Evolutionary conservation across 1,284 basidiomycete species (phyloP), one percentile per base, ranked within the genome.

Genomic region (Pseudozyma sp.): DNA sequence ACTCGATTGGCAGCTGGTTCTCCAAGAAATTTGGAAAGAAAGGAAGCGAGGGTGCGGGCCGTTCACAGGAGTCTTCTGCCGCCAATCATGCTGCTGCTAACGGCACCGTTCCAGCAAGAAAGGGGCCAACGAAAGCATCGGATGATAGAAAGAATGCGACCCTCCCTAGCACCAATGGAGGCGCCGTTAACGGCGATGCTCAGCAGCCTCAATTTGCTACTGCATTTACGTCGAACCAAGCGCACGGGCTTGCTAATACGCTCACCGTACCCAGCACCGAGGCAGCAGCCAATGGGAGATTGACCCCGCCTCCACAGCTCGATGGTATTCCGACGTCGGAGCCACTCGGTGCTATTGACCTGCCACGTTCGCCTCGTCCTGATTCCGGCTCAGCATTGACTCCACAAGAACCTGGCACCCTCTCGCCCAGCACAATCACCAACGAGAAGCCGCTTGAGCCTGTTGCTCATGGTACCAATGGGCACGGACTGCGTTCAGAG

Each of bases 1-100:
- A 72, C 54, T 65, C 70, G 39, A 72, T 76, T 44, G 74, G 74
- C 34, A 76, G 62, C 52, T 76, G 74, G 74, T 80, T 80, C 48
- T 68, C 75, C 3, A 71, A 73, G 14, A 78, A 76, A 57, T 80
- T 80, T 51, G 77, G 74, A 11, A 45, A 61, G 21, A 51, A 71
- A 34, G 47, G 59, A 1, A 76, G 62, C 60, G 77, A 77, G 16
- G 55, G 51, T 7, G 55, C 47, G 9, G 38, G 49, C n/a, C n/a
- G 4, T 21, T 16, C 53, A 9, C 42, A 55, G 9, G 42, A 55
- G 10, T 42, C 31, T n/a, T 52, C 25, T 7, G 48, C 44, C 31
- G 35, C 43, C 21, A 49, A 50, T 40, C 35, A 44, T 43, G 44
- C 52, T 45, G 10, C 58, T 35, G 44, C 52, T 14, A 40, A 31